These are phyloP conservation scores for Backusella macrospora DNA, from an alignment of 192 early-diverging fungal genomes.

Conservation along the genomic window DNA sequence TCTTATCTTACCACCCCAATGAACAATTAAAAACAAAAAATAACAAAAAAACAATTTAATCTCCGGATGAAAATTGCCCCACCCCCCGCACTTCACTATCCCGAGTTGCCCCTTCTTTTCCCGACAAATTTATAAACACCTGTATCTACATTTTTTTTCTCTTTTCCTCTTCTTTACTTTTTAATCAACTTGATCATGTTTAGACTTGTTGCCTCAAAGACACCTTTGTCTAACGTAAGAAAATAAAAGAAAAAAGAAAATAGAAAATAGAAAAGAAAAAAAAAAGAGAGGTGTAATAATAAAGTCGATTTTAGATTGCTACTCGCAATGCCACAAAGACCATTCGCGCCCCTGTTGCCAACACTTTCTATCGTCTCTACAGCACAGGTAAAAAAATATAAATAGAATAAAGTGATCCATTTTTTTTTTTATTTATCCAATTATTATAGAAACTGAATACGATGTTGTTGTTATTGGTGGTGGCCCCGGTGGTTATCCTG, in stretches of 20 bases:
- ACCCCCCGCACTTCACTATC: not conserved
- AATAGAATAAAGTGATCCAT: not conserved
- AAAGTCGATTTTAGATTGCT: slow-evolving; percentile 29
- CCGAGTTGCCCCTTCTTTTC: slow-evolving; percentile 15
- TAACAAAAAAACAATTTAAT: not conserved
- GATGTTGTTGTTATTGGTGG: slow-evolving; percentile 91
- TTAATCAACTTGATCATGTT: slow-evolving; percentile 31
- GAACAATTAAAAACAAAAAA: not conserved
- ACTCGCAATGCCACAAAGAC: slow-evolving; percentile 35
- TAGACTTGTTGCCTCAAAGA: slow-evolving; percentile 38
- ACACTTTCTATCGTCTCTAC: slow-evolving; percentile 44
- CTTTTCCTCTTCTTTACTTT: slow-evolving; percentile 27
- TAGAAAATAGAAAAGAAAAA: not conserved
- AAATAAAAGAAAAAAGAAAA: not conserved
- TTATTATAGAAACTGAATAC: slow-evolving; percentile 53
- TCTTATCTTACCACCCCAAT: not conserved
- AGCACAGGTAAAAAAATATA: slow-evolving; percentile 36
- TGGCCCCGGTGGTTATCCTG: slow-evolving; percentile 98
- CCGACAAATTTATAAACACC: slow-evolving; percentile 15
- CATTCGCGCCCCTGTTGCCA: slow-evolving; percentile 35
- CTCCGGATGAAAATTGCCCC: slow-evolving; percentile 10
- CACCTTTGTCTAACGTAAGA: slow-evolving; percentile 40
- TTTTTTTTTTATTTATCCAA: not conserved
- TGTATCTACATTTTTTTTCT: slow-evolving; percentile 22
- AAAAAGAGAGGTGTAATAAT: too few species aligned